Percentiles rank a stretch among this genome's conserved stretches.
Evolutionary conservation across 257 asterid genomes (phyloP).

Genomic region (Ilex asprella): DNA sequence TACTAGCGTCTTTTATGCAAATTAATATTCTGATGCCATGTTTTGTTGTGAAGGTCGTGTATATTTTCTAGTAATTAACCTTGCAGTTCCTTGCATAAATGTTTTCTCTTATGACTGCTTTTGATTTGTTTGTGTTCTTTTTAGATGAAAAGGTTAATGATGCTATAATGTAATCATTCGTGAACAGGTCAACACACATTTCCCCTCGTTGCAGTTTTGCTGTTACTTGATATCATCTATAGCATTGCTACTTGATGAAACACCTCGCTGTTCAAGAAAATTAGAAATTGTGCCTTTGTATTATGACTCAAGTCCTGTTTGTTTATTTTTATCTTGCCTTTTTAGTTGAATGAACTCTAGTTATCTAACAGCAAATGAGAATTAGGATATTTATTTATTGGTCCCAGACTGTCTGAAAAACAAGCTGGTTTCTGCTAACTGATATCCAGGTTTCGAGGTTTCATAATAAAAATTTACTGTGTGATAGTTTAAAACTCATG

Average conservation of each 20-base stretch:
- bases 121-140: not conserved
- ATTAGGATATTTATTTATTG: too few relatives aligned
- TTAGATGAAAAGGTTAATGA: not conserved
- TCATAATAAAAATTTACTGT: not conserved
- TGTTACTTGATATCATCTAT: too few relatives aligned
- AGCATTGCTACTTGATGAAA: too few relatives aligned
- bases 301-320: too few relatives aligned
- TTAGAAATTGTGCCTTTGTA: too few relatives aligned
- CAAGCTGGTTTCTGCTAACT: conserved; percentile 1
- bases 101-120: not conserved
- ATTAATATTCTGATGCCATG: not conserved
- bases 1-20: not conserved
- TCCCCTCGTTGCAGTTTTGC: not conserved
- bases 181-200: not conserved
- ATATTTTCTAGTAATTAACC: not conserved
- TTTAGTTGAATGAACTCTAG: too few relatives aligned
- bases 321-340: too few relatives aligned
- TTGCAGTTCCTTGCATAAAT: not conserved
- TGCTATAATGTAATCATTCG: not conserved
- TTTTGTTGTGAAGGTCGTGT: not conserved
- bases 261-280: too few relatives aligned
- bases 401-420: not conserved
- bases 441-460: not conserved
- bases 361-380: too few relatives aligned
- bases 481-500: not conserved